Conservation (phyloP, 1,284 basidiomycete genomes). For the Ceratobasidium sp. region DNA sequence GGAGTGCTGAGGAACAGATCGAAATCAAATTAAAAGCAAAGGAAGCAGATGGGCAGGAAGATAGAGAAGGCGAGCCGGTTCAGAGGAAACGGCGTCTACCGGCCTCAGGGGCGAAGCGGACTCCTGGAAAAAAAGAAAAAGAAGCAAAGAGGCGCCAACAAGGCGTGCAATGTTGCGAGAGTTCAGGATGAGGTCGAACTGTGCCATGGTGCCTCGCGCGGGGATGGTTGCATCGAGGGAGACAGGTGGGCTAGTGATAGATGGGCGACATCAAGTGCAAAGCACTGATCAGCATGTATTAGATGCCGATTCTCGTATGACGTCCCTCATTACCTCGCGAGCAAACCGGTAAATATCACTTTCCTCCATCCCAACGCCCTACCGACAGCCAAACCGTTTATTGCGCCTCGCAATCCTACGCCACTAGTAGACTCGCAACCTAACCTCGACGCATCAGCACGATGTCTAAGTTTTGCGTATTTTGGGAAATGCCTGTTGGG, state of each 20-base stretch:
- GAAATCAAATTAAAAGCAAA: not conserved
- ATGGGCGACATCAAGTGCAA: conserved; percentile 19
- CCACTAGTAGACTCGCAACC: conserved; percentile 57
- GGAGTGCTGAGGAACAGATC: not conserved
- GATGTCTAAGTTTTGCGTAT: conserved; percentile 81
- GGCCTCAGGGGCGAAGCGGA: conserved; percentile 26
- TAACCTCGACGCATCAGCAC: conserved; percentile 64
- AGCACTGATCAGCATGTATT: conserved; percentile 20
- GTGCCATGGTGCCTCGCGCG: conserved; percentile 79
- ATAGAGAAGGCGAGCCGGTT: conserved; percentile 57
- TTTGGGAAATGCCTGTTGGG: conserved; percentile 88
- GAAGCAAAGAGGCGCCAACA: conserved; percentile 81
- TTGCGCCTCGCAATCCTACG: conserved; percentile 56
- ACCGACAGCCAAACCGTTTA: conserved; percentile 66
- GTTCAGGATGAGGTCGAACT: conserved; percentile 80
- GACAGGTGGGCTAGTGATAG: conserved; percentile 62
- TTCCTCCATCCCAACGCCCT: conserved; percentile 66
- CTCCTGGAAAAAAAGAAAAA: conserved; percentile 69
- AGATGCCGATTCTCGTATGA: conserved; percentile 90
- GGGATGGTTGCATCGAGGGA: conserved; percentile 74
- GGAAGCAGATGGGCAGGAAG: conserved; percentile 47
- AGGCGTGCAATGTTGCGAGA: conserved; percentile 79
- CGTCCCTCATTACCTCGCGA: conserved; percentile 78
- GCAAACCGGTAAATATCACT: conserved; percentile 81
- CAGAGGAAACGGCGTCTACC: conserved; percentile 47